Evolutionary conservation across 768 basidiomycete genomes (phyloP).

Genomic region (Boletus huronensis): DNA sequence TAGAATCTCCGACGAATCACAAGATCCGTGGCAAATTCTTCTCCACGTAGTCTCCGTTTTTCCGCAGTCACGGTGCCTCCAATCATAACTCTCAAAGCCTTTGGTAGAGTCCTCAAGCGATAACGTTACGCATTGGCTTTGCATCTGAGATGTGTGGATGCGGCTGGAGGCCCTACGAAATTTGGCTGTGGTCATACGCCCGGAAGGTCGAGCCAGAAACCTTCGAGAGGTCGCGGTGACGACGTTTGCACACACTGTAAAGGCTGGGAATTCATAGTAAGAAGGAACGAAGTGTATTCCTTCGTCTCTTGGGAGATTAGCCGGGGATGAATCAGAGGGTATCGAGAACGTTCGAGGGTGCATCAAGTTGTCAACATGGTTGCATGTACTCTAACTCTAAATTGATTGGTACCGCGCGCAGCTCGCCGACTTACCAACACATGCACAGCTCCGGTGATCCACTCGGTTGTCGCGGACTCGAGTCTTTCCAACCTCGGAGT

Average conservation of each 20-base stretch:
- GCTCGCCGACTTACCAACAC: background rate
- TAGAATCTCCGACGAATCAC: too few relatives aligned
- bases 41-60: too few relatives aligned
- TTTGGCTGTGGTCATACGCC: background rate
- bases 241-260: background rate
- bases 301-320: background rate
- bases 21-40: too few relatives aligned
- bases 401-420: background rate
- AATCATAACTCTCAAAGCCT: too few relatives aligned
- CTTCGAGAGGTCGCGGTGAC: background rate
- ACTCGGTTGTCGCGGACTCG: background rate
- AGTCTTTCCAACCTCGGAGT: background rate
- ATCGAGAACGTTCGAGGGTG: background rate
- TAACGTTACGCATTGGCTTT: too few relatives aligned
- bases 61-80: too few relatives aligned
- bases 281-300: background rate
- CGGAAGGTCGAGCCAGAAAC: background rate
- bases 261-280: background rate
- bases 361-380: background rate
- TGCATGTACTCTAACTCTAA: background rate
- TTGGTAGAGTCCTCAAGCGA: too few relatives aligned
- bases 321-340: background rate
- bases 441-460: background rate
- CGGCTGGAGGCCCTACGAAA: background rate
- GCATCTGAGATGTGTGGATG: too few relatives aligned